A percentile compares a stretch with the other conserved stretches of the same genome.
phyloP scores from a whole-genome alignment of 2,329 filamentous ascomycete genomes.

The Fusarium sororula region DNA sequence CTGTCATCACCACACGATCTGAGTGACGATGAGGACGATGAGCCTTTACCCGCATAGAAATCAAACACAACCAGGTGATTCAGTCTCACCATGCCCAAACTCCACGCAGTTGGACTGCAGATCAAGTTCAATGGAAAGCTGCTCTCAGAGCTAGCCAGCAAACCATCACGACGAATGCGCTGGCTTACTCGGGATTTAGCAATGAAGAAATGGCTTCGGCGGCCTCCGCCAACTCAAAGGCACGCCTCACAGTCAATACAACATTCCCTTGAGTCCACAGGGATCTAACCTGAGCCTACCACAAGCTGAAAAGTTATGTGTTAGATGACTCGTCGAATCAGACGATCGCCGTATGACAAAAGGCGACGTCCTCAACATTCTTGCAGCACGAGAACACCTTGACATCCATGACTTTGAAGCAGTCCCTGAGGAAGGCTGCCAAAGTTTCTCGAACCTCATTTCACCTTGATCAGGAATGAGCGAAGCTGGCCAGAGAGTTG shows the following conservation, averaged over 20 bases:
- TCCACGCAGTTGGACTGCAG: fast-evolving
- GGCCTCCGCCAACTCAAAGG: not conserved
- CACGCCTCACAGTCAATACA: not conserved
- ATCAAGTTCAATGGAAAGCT: not conserved
- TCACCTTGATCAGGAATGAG: too few species aligned
- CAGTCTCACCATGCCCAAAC: too few species aligned
- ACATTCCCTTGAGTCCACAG: not conserved
- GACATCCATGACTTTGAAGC: too few species aligned
- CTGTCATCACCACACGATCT: too few species aligned
- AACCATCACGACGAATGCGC: not conserved
- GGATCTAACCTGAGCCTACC: not conserved
- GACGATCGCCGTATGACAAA: not conserved
- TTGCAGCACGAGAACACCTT: too few species aligned
- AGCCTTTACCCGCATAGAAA: too few species aligned
- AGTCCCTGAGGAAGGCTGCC: too few species aligned
- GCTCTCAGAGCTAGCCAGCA: not conserved
- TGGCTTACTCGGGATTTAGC: not conserved
- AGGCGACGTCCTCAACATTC: too few species aligned
- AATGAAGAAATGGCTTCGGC: not conserved
- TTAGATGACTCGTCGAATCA: not conserved
- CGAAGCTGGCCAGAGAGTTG: too few species aligned
- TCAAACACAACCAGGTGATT: too few species aligned
- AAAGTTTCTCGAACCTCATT: too few species aligned
- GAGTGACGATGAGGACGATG: too few species aligned
- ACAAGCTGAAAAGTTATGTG: not conserved